phyloP scores from a whole-genome alignment of 495 filamentous ascomycete genomes.

The Pseudoneurospora amorphoporcata region DNA sequence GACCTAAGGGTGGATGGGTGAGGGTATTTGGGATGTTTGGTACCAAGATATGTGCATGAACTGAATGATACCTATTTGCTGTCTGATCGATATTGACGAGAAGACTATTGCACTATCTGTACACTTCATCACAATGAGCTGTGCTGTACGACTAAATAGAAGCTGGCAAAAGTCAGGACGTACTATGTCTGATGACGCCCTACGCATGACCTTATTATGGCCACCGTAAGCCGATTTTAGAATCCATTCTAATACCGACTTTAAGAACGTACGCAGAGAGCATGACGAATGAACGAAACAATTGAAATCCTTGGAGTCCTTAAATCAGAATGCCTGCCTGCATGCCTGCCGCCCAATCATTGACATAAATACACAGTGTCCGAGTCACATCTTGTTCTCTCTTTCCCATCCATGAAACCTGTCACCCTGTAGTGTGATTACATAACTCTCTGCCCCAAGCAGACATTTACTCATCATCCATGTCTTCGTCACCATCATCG shows the following conservation, averaged over 20 bases:
- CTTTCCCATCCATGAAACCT: background rate
- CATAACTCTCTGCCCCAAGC: slow-evolving; percentile 39
- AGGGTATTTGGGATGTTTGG: slow-evolving; percentile 46
- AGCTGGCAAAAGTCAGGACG: background rate
- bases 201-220: no score
- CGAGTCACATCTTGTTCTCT: background rate
- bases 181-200: background rate
- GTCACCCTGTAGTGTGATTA: background rate
- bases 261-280: background rate
- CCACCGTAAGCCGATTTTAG: background rate
- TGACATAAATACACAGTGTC: background rate
- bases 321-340: background rate
- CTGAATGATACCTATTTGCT: background rate
- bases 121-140: background rate
- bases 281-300: background rate
- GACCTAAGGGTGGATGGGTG: slow-evolving; percentile 31
- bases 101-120: background rate
- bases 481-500: slow-evolving; percentile 16
- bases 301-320: background rate
- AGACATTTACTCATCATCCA: slow-evolving; percentile 54
- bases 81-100: background rate
- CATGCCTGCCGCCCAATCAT: background rate
- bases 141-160: background rate
- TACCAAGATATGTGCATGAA: slow-evolving; percentile 34
- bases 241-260: background rate